Conservation (phyloP, 140 eudicot species). For the Bidens hawaiensis region DNA sequence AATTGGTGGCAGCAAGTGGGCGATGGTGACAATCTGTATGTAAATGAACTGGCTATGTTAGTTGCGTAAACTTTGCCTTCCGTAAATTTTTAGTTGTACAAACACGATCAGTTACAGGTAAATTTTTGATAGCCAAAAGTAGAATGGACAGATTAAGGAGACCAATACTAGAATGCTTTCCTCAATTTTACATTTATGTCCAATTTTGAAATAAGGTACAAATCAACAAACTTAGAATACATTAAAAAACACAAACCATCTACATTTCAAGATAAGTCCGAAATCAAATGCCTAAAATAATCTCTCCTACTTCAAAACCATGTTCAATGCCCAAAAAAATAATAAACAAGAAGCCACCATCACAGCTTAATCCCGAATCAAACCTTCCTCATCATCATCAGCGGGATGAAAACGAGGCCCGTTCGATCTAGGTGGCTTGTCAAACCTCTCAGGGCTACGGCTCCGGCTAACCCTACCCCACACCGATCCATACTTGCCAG, state of each 20-base stretch:
- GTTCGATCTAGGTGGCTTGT: conserved; percentile 15
- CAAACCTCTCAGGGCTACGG: conserved; percentile 40
- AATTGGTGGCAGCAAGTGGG: background rate
- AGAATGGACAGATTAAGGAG: background rate
- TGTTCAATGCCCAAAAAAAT: background rate
- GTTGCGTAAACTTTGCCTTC: too few relatives aligned
- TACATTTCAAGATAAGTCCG: background rate
- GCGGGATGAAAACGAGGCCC: conserved; percentile 31
- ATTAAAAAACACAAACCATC: conserved; percentile 15
- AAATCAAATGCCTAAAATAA: background rate
- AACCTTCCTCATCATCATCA: conserved; percentile 40
- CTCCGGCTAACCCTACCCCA: conserved; percentile 35
- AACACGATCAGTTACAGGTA: background rate
- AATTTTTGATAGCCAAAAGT: too few relatives aligned
- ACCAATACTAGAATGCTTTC: background rate
- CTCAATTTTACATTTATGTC: background rate
- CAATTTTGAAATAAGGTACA: background rate
- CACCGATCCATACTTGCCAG: conserved; percentile 24
- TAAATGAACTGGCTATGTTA: too few relatives aligned
- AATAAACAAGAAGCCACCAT: background rate
- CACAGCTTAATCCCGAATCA: conserved; percentile 30
- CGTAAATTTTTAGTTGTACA: too few relatives aligned
- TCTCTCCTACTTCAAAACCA: conserved; percentile 2
- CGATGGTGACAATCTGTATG: too few relatives aligned
- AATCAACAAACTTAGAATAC: conserved; percentile 3